Percentiles rank a stretch among this genome's conserved stretches.
Evolutionary conservation across 257 asterid species (phyloP).

Genomic region (Leonotis leonurus): DNA sequence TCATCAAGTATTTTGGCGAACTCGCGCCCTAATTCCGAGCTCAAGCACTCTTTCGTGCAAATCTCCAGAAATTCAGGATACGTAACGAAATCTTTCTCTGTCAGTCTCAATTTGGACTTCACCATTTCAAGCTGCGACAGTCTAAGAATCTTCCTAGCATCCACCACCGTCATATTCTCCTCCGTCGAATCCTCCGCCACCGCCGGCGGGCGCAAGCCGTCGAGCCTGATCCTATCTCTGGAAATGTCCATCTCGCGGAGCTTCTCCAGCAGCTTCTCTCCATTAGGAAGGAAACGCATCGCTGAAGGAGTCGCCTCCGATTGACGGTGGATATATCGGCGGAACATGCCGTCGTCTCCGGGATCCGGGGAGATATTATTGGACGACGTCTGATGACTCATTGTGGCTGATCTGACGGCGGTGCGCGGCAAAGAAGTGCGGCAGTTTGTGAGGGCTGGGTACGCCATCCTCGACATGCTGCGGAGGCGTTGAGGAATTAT

Average conservation of each 20-base stretch:
- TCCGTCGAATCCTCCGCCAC: conserved; percentile 12
- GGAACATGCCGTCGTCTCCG: conserved; percentile 54
- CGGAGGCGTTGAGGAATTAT: conserved; percentile 43
- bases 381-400: conserved; percentile 21
- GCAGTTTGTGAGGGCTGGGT: conserved; percentile 41
- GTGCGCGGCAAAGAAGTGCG: conserved; percentile 52
- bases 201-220: conserved; percentile 42
- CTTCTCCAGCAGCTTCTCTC: conserved; percentile 50
- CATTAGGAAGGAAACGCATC: conserved; percentile 43
- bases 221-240: conserved; percentile 55
- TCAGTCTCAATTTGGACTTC: conserved; percentile 47
- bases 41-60: conserved; percentile 43
- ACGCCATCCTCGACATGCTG: conserved; percentile 37
- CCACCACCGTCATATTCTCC: conserved; percentile 42
- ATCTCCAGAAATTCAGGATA: conserved; percentile 51
- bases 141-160: conserved; percentile 57
- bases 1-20: conserved; percentile 62
- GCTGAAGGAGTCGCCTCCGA: conserved; percentile 21
- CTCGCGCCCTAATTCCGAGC: conserved; percentile 41
- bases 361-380: conserved; percentile 39
- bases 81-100: conserved; percentile 38
- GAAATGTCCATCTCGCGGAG: conserved; percentile 59
- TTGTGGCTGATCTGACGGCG: conserved; percentile 32
- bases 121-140: conserved; percentile 66
- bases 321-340: conserved; percentile 53